Percentiles rank a stretch among this genome's conserved stretches.
Evolutionary conservation across 169 alveolate species (phyloP).

Genomic region (Eimeria praecox): DNA sequence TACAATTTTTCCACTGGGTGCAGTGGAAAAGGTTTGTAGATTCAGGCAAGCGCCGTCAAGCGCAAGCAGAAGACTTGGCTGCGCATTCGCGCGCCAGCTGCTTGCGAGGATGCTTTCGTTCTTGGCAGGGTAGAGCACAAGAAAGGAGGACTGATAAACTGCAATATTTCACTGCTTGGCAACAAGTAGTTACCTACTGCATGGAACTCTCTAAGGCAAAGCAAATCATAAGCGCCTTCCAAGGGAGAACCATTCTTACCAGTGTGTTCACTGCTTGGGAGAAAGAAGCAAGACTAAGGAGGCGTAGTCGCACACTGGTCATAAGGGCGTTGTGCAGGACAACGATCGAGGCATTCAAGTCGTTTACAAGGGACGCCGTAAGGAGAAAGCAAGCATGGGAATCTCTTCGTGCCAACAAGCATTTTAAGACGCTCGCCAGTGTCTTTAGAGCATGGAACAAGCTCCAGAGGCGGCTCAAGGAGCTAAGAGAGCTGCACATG

Average conservation of each 20-base stretch:
- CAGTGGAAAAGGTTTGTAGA: not conserved
- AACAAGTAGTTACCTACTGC: not conserved
- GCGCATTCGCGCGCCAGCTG: not conserved
- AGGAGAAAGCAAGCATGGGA: not conserved
- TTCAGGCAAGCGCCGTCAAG: not conserved
- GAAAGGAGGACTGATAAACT: not conserved
- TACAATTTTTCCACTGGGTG: constrained; percentile 4
- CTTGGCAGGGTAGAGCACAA: not conserved
- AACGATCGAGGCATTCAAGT: not conserved
- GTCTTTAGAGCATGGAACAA: constrained; percentile 17
- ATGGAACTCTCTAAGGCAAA: not conserved
- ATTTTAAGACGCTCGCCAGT: not conserved
- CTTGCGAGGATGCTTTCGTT: not conserved
- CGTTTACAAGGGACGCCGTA: not conserved
- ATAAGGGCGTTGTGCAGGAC: not conserved
- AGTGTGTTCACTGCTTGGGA: not conserved
- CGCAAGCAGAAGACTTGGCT: not conserved
- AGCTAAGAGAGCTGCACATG: not conserved
- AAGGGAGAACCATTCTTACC: not conserved
- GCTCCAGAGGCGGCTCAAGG: constrained; percentile 17
- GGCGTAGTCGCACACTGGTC: constrained; percentile 21
- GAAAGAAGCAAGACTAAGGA: not conserved
- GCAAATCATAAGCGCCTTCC: not conserved
- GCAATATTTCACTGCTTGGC: constrained; percentile 13
- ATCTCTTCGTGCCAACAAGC: not conserved